Percentiles rank a stretch among this genome's conserved stretches.
Conservation (phyloP, 108 stramenopile species). For the Nannochloropsis salina region DNA sequence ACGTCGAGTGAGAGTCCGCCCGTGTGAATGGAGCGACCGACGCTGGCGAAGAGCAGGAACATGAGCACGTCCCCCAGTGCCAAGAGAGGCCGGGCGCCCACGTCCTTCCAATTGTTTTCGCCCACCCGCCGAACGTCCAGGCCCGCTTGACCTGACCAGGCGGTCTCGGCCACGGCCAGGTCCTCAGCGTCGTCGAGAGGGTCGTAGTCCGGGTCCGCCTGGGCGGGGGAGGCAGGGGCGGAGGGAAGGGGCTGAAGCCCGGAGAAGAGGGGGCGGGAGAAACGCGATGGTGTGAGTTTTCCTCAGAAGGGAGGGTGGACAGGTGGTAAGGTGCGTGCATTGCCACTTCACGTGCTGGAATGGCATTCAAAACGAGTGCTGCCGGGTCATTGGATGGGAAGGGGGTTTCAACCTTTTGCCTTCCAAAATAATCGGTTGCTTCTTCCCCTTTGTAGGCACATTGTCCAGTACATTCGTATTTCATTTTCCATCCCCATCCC, state of each 20-base stretch:
- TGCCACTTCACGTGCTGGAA: no score
- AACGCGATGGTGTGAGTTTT: not conserved
- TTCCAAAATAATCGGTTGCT: no score
- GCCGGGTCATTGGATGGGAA: no score
- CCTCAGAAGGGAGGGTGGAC: no score
- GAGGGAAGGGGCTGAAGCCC: not conserved
- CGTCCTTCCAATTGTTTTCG: conserved; percentile 30
- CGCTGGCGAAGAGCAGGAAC: conserved; percentile 34
- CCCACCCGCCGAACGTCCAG: conserved; percentile 31
- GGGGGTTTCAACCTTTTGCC: no score
- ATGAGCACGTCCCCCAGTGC: conserved; percentile 32
- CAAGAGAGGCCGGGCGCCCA: conserved; percentile 25
- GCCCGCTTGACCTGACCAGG: conserved; percentile 47
- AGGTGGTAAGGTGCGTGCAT: no score
- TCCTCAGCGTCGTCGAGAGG: not conserved
- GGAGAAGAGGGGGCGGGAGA: not conserved
- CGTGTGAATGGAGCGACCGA: conserved; percentile 40
- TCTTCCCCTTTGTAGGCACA: no score
- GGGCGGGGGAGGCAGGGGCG: not conserved
- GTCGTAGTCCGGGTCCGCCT: not conserved
- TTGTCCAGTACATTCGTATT: no score
- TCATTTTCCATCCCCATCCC: not conserved
- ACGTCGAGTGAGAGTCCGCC: conserved; percentile 31
- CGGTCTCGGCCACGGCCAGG: conserved; percentile 27
- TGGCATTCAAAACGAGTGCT: no score